Evolutionary conservation across 2,329 filamentous ascomycete species (phyloP), one percentile per base, ranked within the genome.

Genomic region (Ampelomyces quisqualis): DNA sequence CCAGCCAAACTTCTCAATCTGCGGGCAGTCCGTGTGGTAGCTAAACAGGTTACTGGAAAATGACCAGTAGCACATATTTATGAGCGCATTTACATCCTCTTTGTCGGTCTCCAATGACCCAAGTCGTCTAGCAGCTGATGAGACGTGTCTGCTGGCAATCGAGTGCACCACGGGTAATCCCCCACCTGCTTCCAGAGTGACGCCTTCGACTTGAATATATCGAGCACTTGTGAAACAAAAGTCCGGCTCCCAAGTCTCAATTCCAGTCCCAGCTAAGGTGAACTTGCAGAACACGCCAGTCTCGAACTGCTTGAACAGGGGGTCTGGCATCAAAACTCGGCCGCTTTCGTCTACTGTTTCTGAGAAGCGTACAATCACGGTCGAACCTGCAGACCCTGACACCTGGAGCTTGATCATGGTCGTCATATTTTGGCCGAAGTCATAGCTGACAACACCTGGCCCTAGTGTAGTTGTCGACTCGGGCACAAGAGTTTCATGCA

Each of bases 1-100:
- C 73, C 73, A 75, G 1, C 70, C 73, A 28, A 75, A 75, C 43
- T 76, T 75, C 48, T 75, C 55, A 9, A 54, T 47, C 21, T 58
- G 55, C 6, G 55, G 52, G 28, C 55, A 56, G 47, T 76, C 72
- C 2, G 73, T 75, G 43, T 75, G 73, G 51, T 75, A 75, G 38
- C 55, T 58, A 45, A 57, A 57, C 0, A 58, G 32, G n/a, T 56
- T 58, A 9, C 50, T 52, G 38, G 60, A 63, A 33, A 73, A 74
- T 1, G 70, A 69, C 71, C 72, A 75, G 41, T 73, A 69, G 28
- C 69, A 71, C 23, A 71, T 71, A 15, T 70, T 71, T 31, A 73
- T 67, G 2, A 73, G 47, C n/a, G 62, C 56, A 32, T 72, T 72
- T 20, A 67, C 64, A 34, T 72, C 70, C 15, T 70, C 64, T 33